Conservation (phyloP, 345 rosid species). For the Euphorbia peplus region DNA sequence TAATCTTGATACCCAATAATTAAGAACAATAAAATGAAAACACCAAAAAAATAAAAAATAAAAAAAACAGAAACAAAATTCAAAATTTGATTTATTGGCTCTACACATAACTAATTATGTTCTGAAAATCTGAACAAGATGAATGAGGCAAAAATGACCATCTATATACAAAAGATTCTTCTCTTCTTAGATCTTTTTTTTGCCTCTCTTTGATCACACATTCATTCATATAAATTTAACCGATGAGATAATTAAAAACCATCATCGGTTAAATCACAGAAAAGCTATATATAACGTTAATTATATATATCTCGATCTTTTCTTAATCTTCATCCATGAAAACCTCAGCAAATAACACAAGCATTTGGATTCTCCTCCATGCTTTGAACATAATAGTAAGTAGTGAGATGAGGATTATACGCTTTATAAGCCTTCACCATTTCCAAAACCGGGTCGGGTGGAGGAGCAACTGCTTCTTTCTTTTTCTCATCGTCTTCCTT, state of each 20-base stretch:
- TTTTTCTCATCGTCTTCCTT: conserved; percentile 43
- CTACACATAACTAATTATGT: conserved; percentile 13
- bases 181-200: conserved; percentile 20
- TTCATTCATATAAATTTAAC: not conserved
- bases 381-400: conserved; percentile 73
- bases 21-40: too few relatives aligned
- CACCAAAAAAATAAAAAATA: too few relatives aligned
- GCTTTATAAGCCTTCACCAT: conserved; percentile 78
- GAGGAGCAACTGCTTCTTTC: conserved; percentile 26
- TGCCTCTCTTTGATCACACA: conserved; percentile 18
- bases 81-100: conserved; percentile 31
- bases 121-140: conserved; percentile 10
- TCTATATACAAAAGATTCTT: conserved; percentile 23
- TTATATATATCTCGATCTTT: too few relatives aligned
- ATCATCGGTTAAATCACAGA: conserved; percentile 17
- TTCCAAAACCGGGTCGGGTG: conserved; percentile 62
- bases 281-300: not conserved
- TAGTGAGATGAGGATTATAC: conserved; percentile 71
- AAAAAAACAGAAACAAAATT: too few relatives aligned
- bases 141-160: conserved; percentile 14
- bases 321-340: conserved; percentile 10
- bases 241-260: conserved; percentile 29
- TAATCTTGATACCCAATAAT: not conserved
- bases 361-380: conserved; percentile 96
- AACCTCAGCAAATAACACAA: conserved; percentile 56